Percentiles rank a stretch among this genome's conserved stretches.
Evolutionary conservation across 768 basidiomycete species (phyloP).

Genomic region (Pisolithus microcarpus): DNA sequence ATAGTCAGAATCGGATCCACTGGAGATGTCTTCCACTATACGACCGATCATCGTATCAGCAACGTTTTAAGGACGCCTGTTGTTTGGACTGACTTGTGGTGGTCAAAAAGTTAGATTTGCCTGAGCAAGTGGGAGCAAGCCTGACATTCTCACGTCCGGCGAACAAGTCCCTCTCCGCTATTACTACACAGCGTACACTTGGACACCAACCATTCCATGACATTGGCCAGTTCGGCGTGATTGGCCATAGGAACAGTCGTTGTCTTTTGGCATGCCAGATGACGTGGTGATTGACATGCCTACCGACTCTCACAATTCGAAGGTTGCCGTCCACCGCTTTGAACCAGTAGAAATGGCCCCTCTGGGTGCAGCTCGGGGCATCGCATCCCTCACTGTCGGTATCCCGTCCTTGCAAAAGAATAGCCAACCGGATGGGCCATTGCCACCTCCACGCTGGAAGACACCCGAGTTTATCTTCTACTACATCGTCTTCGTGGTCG

Average conservation of each 20-base stretch:
- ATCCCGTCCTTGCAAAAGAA: slow-evolving; percentile 39
- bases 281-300: slow-evolving; percentile 29
- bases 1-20: slow-evolving; percentile 93
- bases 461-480: slow-evolving; percentile 80
- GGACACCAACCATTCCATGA: too few species aligned
- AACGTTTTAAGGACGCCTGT: slow-evolving; percentile 7
- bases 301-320: slow-evolving; percentile 24
- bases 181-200: too few species aligned
- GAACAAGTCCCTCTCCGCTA: too few species aligned
- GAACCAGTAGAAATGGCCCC: slow-evolving; percentile 10
- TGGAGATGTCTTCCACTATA: slow-evolving; percentile 76
- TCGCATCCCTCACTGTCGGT: slow-evolving; percentile 48
- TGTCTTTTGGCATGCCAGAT: slow-evolving; percentile 18
- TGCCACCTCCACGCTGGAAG: slow-evolving; percentile 58
- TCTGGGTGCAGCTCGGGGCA: slow-evolving; percentile 17
- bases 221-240: too few species aligned
- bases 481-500: slow-evolving; percentile 48
- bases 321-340: slow-evolving; percentile 6
- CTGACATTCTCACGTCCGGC: slow-evolving; percentile 7
- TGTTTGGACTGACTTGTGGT: slow-evolving; percentile 19
- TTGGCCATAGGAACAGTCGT: neutral
- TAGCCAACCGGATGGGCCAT: slow-evolving; percentile 17
- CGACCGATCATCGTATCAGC: slow-evolving; percentile 30
- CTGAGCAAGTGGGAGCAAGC: slow-evolving; percentile 7
- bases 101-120: slow-evolving; percentile 4